These are phyloP conservation scores for Lentinula raphanica DNA, from an alignment of 768 basidiomycete genomes.

Conservation along the genomic window DNA sequence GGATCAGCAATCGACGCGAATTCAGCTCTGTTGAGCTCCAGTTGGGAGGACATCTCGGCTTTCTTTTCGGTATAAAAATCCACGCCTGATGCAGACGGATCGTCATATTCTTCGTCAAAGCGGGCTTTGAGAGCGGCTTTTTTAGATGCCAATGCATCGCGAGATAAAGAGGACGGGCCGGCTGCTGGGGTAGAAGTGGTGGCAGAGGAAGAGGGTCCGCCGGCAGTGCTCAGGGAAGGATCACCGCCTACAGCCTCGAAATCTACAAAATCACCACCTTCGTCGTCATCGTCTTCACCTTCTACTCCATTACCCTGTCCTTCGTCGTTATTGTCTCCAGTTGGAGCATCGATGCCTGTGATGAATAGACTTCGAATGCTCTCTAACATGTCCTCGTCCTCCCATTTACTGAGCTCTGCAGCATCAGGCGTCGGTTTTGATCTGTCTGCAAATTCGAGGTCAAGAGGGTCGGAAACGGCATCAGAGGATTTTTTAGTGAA, in stretches of 20 bases:
- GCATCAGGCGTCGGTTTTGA: constrained; percentile 48
- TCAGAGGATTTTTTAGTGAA: constrained; percentile 37
- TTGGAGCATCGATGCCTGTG: constrained; percentile 51
- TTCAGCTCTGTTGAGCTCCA: constrained; percentile 77
- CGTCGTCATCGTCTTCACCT: constrained; percentile 35
- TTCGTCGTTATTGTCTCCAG: constrained; percentile 10
- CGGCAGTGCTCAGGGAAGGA: constrained; percentile 11
- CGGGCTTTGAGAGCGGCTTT: constrained; percentile 90
- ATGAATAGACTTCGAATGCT: constrained; percentile 88
- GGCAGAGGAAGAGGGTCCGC: constrained; percentile 15
- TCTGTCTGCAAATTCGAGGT: constrained; percentile 55
- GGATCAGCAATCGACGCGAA: constrained; percentile 68
- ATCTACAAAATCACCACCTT: constrained; percentile 39
- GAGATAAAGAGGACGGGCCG: constrained; percentile 28
- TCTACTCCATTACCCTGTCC: constrained; percentile 27
- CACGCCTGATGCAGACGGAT: constrained; percentile 63
- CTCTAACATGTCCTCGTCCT: constrained; percentile 79
- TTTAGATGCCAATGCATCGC: constrained; percentile 67
- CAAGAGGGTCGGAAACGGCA: constrained; percentile 3
- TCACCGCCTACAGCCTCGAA: constrained; percentile 22
- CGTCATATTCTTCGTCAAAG: constrained; percentile 96
- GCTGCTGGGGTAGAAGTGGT: constrained; percentile 8
- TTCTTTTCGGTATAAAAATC: constrained; percentile 93
- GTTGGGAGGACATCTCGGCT: constrained; percentile 84
- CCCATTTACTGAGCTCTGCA: constrained; percentile 68